Conservation (phyloP, 345 rosid species). For the Eucalyptus guilfoylei region DNA sequence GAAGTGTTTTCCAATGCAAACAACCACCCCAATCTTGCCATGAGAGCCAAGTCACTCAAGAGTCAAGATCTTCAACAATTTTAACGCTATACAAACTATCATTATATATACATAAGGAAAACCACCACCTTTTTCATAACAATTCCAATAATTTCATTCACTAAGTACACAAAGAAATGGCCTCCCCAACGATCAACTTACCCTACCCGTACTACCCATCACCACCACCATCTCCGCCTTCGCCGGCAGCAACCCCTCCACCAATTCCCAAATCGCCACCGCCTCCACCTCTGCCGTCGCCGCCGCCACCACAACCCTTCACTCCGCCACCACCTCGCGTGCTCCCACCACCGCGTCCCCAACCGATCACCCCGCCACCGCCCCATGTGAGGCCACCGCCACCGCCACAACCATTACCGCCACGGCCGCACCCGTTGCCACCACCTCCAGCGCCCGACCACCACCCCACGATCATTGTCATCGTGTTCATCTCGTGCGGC, state of each 20-base stretch:
- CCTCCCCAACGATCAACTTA: background rate
- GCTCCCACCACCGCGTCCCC: background rate
- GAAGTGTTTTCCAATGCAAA: slow-evolving; percentile 1
- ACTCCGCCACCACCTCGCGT: background rate
- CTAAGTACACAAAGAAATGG: background rate
- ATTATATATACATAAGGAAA: background rate
- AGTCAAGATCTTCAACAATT: background rate
- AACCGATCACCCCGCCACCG: background rate
- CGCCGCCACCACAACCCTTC: background rate
- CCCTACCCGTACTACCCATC: background rate
- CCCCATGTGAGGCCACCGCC: background rate
- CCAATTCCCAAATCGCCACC: background rate
- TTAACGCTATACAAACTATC: background rate
- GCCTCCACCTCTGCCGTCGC: background rate
- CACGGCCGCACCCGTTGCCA: background rate
- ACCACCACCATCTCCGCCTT: background rate
- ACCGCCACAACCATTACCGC: background rate
- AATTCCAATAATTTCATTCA: background rate
- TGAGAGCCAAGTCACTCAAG: background rate
- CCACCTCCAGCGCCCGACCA: background rate
- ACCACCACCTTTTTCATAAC: background rate
- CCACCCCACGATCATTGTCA: slow-evolving; percentile 1
- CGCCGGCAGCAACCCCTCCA: background rate
- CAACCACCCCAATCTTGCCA: background rate
- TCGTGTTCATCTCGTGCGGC: slow-evolving; percentile 2